Evolutionary conservation across 2,329 filamentous ascomycete species (phyloP), one percentile per base, ranked within the genome.

Genomic region (Colletotrichum lentis): DNA sequence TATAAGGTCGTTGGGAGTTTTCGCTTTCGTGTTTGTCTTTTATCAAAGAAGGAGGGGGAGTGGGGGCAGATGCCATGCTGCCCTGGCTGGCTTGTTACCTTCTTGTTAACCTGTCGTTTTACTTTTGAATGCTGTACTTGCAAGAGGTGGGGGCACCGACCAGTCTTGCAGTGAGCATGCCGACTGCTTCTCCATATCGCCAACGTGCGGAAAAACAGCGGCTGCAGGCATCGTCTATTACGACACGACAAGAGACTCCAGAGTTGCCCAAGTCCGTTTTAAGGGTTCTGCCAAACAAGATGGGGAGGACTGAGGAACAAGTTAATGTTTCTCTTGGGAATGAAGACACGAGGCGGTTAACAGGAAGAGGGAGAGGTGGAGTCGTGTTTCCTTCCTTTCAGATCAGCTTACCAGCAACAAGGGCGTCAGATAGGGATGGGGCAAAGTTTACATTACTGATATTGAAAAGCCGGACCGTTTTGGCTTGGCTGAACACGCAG

Each of bases 41-140:
- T 49, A 44, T 55, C 54, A 64, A 56, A 24, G 31, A 35, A 35
- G 31, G 2, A 35, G 8, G 37, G 56, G 44, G 39, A 18, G 24
- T 24, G 39, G 14, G 50, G 50, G 49, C 50, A 52, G 56, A 44
- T 31, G 44, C 41, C 56, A 56, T 22, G 18, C 44, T 52, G 56
- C n/a, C 44, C 27, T 16, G 27, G 20, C 27, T 16, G 27, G 20
- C 57, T 53, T 62, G 44, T 55, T 44, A 61, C 66, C 61, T 41
- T 61, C 50, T 65, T 50, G 62, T 66, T 69, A 46, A 52, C 56
- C 44, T 66, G 62, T 66, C 61, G 50, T 66, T 66, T 66, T 66
- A 53, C 39, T 56, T 22, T 56, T 67, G 20, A 49, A 22, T 59
- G 22, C 41, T 8, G 10, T 20, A 18, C 37, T 20, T 46, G 43